These are phyloP conservation scores for Arachis stenosperma DNA, from an alignment of 306 rosid species.

Conservation along the genomic window DNA sequence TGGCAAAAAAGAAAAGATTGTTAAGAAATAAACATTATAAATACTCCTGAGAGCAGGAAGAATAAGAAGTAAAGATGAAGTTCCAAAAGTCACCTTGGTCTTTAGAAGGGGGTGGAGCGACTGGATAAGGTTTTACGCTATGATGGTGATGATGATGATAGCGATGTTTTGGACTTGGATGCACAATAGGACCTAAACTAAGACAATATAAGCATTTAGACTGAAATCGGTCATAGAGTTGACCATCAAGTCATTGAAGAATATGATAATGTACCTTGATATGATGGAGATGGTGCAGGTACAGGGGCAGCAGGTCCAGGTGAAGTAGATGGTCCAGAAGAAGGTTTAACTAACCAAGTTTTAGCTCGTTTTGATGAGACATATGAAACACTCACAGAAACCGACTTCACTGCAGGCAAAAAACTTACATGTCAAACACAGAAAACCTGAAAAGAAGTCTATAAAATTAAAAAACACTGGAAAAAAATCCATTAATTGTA, in stretches of 20 bases:
- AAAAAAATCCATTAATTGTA: conserved; percentile 15
- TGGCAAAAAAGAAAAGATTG: not conserved
- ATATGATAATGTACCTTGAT: conserved; percentile 50
- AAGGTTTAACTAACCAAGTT: conserved; percentile 50
- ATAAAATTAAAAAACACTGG: not conserved
- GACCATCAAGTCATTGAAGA: conserved; percentile 19
- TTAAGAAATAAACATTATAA: conserved; percentile 10
- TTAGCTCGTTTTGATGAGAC: conserved; percentile 51
- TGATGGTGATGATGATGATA: conserved; percentile 53
- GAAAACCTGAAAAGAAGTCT: conserved; percentile 4
- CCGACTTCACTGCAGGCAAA: conserved; percentile 64
- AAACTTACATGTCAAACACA: conserved; percentile 25
- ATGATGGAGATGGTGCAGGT: conserved; percentile 56
- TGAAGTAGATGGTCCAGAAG: conserved; percentile 54
- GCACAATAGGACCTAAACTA: conserved; percentile 58
- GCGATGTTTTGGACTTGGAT: conserved; percentile 45
- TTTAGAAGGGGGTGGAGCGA: conserved; percentile 76
- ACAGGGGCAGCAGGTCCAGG: conserved; percentile 45
- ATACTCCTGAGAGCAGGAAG: conserved; percentile 3
- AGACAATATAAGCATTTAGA: conserved; percentile 29
- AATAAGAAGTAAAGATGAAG: conserved; percentile 1
- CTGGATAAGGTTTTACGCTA: conserved; percentile 48
- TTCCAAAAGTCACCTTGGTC: conserved; percentile 61
- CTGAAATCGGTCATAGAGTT: not conserved
- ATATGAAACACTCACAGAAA: conserved; percentile 54